Percentiles rank a stretch among this genome's conserved stretches.
Evolutionary conservation across 164 flowering plant genomes (phyloP).

Genomic region (Kingdonia uniflora): DNA sequence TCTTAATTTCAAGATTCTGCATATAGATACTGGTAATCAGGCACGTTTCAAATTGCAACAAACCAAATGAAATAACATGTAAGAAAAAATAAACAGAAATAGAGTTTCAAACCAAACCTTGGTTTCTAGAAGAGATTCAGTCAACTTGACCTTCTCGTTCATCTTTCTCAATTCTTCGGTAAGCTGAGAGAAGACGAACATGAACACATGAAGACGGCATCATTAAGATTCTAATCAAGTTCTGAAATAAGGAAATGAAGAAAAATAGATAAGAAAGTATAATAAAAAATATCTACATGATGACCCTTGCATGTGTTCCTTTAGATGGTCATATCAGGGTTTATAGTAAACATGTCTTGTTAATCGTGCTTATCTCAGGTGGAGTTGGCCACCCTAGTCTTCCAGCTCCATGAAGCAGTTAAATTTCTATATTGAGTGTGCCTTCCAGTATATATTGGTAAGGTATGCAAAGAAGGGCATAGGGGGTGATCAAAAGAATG

Average conservation of each 20-base stretch:
- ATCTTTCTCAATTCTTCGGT: constrained; percentile 75
- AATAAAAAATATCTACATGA: too few relatives aligned
- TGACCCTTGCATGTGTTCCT: too few relatives aligned
- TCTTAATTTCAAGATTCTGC: constrained; percentile 98
- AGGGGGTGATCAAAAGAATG: too few relatives aligned
- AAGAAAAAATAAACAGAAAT: background rate
- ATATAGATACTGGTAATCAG: constrained; percentile 12
- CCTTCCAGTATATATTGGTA: too few relatives aligned
- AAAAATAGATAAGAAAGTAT: background rate
- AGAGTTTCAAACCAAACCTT: constrained; percentile 36
- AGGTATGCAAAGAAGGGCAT: too few relatives aligned
- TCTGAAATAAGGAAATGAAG: background rate
- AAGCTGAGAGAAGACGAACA: constrained; percentile 33
- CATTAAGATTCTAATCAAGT: background rate
- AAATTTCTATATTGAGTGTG: too few relatives aligned
- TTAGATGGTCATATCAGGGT: too few relatives aligned
- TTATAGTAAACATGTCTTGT: too few relatives aligned
- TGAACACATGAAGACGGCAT: background rate
- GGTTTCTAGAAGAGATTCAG: constrained; percentile 79
- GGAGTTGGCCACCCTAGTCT: too few relatives aligned
- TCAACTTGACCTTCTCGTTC: constrained; percentile 78
- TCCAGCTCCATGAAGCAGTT: too few relatives aligned
- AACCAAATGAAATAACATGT: background rate
- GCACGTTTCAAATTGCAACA: background rate
- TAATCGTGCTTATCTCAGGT: too few relatives aligned